A percentile compares a stretch with the other conserved stretches of the same genome.
These are phyloP conservation scores for Collariella sp. DNA, from an alignment of 495 filamentous ascomycete species.

Conservation along the genomic window DNA sequence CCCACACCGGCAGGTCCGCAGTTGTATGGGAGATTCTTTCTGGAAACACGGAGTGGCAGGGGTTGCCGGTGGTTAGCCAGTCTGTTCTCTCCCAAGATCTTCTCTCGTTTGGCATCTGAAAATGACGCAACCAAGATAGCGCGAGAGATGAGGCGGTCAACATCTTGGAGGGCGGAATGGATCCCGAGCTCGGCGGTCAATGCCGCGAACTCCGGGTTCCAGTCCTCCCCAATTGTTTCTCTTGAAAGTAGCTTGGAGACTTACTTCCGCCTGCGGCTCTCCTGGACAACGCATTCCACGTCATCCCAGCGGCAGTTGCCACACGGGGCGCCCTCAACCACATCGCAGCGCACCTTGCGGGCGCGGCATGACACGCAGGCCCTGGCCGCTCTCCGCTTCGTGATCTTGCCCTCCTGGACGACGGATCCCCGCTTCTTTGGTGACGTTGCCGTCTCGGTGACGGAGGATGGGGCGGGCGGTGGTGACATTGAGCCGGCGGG, in stretches of 20 bases:
- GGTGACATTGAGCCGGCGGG: constrained; percentile 10
- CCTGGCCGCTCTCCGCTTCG: constrained; percentile 74
- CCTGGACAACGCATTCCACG: constrained; percentile 80
- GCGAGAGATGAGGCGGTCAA: not conserved
- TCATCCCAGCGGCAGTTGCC: constrained; percentile 84
- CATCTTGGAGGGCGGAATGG: too few species aligned
- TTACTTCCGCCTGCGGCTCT: constrained; percentile 85
- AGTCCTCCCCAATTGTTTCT: not conserved
- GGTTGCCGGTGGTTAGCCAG: constrained; percentile 15
- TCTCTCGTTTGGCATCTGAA: constrained; percentile 8
- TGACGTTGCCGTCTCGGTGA: constrained; percentile 10
- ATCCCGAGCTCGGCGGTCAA: too few species aligned
- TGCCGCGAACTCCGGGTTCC: constrained; percentile 4
- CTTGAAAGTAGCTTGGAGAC: constrained; percentile 21
- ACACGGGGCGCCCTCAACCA: constrained; percentile 80
- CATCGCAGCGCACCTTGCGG: constrained; percentile 90
- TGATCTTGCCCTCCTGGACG: constrained; percentile 24
- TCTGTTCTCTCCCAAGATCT: not conserved
- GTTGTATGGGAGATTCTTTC: constrained; percentile 29
- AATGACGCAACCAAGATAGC: constrained; percentile 14
- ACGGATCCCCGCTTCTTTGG: constrained; percentile 31
- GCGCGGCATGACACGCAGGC: constrained; percentile 81
- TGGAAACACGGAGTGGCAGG: constrained; percentile 18
- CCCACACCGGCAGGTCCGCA: constrained; percentile 13
- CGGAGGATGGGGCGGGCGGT: constrained; percentile 2